phyloP scores from a whole-genome alignment of 2,329 filamentous ascomycete genomes.

The Alternaria longipes region DNA sequence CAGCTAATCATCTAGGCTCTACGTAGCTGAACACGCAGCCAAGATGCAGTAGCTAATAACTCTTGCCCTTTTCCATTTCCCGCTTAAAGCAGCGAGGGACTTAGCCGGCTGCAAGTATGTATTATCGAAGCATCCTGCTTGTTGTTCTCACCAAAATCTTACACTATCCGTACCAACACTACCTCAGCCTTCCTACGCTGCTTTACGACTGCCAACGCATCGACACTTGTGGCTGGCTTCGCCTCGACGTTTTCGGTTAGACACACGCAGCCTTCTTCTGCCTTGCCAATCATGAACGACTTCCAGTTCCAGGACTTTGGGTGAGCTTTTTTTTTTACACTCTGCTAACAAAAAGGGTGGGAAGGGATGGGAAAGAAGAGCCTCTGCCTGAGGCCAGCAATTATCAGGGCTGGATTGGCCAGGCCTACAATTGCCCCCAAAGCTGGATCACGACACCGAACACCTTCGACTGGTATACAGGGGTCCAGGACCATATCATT shows the following conservation, averaged over 20 bases:
- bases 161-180: neutral
- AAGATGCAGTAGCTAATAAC: neutral
- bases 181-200: neutral
- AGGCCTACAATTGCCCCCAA: no score
- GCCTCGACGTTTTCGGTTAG: constrained; percentile 1
- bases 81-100: neutral
- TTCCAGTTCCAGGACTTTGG: neutral
- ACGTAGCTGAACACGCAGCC: neutral
- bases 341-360: constrained; percentile 8
- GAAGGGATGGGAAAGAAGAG: no score
- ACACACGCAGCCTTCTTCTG: neutral
- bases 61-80: neutral
- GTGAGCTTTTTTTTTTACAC: constrained; percentile 15
- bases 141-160: neutral
- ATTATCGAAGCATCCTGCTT: neutral
- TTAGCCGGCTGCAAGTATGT: neutral
- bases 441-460: neutral
- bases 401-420: no score
- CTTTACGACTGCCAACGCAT: constrained; percentile 9
- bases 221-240: neutral
- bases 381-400: no score
- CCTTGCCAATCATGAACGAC: constrained; percentile 9
- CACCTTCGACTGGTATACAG: neutral
- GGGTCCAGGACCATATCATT: neutral
- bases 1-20: neutral